Evolutionary conservation across 2,329 filamentous ascomycete species (phyloP), one percentile per base, ranked within the genome.

Genomic region (Xylariaceae sp.): DNA sequence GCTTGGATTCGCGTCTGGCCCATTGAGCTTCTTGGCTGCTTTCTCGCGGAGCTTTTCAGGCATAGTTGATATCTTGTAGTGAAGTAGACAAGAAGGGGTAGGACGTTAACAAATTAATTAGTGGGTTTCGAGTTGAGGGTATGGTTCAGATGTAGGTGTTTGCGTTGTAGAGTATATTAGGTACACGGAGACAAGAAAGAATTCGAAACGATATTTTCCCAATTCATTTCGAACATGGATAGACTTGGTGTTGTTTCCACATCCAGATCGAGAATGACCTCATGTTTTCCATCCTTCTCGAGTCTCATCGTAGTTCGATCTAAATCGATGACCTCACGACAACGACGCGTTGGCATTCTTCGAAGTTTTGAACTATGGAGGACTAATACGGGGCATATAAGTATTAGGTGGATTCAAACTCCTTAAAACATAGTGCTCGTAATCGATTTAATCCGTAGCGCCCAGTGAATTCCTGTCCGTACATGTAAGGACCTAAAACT

Each of bases 1-100:
- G 42, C 61, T 64, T 5, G 66, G 65, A 49, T 73, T 62, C 11
- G 62, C 61, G 40, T 53, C 50, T 3, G 59, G 53, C 27, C 62
- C 63, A 17, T 63, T 53, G 4, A 61, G 36, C 37, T 62, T 59
- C 49, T 62, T 58, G 40, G 40, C 39, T 6, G 61, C 59, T 40
- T 59, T 61, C 27, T 62, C 58, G 44, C 59, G 58, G 34, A 62
- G 52, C 3, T 52, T 62, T 27, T 60, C 58, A 14, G 50, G 49
- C 58, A 60, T 59, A 29, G 20, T 50, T 21, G 22, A 32, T 16
- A 2, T 23, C 6, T 21, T 19, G 12, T 22, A 12, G 17, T 21
- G 17, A 11, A 3, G 6, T 19, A n/a, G 5, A 22, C 21, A 5
- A 35, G n/a, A 16, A 8, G 12, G n/a, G n/a, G n/a, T n/a, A n/a